These are phyloP conservation scores for Massarina eburnea DNA, from an alignment of 2,329 filamentous ascomycete genomes.

Conservation along the genomic window DNA sequence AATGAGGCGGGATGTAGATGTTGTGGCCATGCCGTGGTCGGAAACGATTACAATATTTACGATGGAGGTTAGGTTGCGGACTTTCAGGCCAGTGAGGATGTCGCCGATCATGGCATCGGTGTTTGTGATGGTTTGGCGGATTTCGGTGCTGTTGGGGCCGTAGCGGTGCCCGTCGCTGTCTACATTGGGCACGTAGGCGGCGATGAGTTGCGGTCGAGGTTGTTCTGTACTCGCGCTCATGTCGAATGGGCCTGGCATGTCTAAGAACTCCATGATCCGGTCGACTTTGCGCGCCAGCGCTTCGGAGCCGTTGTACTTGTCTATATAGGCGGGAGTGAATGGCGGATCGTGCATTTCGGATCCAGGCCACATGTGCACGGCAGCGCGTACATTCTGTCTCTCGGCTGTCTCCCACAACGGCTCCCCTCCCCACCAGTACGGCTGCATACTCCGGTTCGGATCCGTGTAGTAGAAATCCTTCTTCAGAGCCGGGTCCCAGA, in stretches of 20 bases:
- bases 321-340: slow-evolving; percentile 77
- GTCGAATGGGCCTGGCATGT: slow-evolving; percentile 73
- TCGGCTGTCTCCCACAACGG: slow-evolving; percentile 95
- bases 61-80: slow-evolving; percentile 81
- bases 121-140: slow-evolving; percentile 71
- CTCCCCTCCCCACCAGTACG: slow-evolving; percentile 94
- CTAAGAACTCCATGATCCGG: slow-evolving; percentile 78
- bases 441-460: slow-evolving; percentile 70
- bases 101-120: slow-evolving; percentile 81
- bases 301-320: slow-evolving; percentile 82
- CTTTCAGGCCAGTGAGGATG: slow-evolving; percentile 74
- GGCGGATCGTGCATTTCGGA: slow-evolving; percentile 81
- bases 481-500: slow-evolving; percentile 79
- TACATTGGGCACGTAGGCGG: slow-evolving; percentile 91
- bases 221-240: slow-evolving; percentile 49
- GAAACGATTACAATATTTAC: slow-evolving; percentile 97
- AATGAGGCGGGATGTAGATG: slow-evolving; percentile 74
- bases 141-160: slow-evolving; percentile 94
- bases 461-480: slow-evolving; percentile 90
- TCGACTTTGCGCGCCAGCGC: slow-evolving; percentile 72
- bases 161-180: slow-evolving; percentile 84
- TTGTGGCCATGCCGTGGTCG: slow-evolving; percentile 98
- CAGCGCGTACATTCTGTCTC: slow-evolving; percentile 72
- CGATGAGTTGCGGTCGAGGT: slow-evolving; percentile 84
- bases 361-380: slow-evolving; percentile 98